Evolutionary conservation across 2,329 filamentous ascomycete genomes (phyloP).

Genomic region (Tolypocladium ophioglossoides): DNA sequence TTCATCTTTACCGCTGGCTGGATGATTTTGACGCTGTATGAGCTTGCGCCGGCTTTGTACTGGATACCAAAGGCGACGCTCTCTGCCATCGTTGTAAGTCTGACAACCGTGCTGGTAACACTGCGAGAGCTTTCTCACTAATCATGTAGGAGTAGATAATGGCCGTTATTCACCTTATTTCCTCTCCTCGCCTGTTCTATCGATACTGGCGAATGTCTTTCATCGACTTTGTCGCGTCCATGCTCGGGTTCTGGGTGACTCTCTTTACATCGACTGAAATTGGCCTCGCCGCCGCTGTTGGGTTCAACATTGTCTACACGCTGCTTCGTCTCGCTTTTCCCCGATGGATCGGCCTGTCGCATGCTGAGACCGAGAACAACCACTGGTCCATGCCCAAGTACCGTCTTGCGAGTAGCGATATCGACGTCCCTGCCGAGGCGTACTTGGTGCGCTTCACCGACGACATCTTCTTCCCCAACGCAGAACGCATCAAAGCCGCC

Average conservation of each 20-base stretch:
- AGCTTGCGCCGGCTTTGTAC: constrained; percentile 49
- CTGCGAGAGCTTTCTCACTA: not conserved
- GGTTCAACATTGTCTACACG: constrained; percentile 53
- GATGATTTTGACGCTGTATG: constrained; percentile 51
- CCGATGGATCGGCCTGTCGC: constrained; percentile 21
- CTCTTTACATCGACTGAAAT: constrained; percentile 50
- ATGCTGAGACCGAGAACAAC: constrained; percentile 17
- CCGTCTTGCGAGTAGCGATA: constrained; percentile 7
- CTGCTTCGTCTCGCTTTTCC: constrained; percentile 48
- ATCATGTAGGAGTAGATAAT: constrained; percentile 33
- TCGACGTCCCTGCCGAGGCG: constrained; percentile 33
- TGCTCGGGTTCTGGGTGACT: constrained; percentile 54
- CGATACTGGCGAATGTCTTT: constrained; percentile 54
- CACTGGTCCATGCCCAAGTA: constrained; percentile 13
- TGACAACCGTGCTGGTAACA: not conserved
- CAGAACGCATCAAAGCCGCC: constrained; percentile 37
- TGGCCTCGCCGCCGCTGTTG: constrained; percentile 48
- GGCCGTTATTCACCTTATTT: constrained; percentile 52
- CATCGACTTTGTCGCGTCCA: constrained; percentile 51
- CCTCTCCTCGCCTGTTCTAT: constrained; percentile 47
- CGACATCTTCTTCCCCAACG: constrained; percentile 51
- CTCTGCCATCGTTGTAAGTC: constrained; percentile 47
- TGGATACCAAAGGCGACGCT: constrained; percentile 59
- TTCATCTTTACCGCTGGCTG: constrained; percentile 50
- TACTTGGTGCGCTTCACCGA: constrained; percentile 47